Base-by-base conservation (phyloP, 371 early-diverging fungal species). In the Syncephalastrum racemosum region DNA sequence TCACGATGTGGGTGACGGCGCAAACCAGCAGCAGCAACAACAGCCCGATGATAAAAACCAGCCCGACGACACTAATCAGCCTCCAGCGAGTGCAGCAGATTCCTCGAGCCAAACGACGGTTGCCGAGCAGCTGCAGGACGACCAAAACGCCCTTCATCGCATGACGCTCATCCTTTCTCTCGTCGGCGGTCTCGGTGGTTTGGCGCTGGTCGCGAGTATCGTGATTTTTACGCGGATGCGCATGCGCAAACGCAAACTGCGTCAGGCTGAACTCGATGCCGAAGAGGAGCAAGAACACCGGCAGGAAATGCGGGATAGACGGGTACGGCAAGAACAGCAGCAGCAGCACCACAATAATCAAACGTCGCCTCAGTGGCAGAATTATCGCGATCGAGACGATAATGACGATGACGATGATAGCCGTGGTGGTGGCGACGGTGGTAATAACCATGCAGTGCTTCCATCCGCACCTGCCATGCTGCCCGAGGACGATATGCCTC, bases 81-180 rank as follows among this genome's bases (percentile, higher is more conserved):
- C 36, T 0, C 36, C 5, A 31, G 36, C 36, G 10, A 31, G 36
- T 8, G 36, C 36, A 31, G 36, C 36, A 10, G 36, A 31, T 31
- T 31, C 18, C n/a, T 24, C 23, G 18, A 40, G 56, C 19, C 46
- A 59, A 25, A 50, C n/a, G 7, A 53, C 48, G n/a, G 36, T 64
- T 5, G 56, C 42, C 20, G 51, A 52, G 18, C 64, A 64, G 25
- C 39, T 64, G 27, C 42, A 55, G 45, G 60, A 59, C 22, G 64
- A 64, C 45, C 64, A 64, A 31, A 57, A 47, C 8, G 64, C 64
- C 20, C 46, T 64, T 13, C 42, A 49, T 20, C 64, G 64, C 1
- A 59, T 64, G 64, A 50, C 59, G n/a, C 59, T 53, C n/a, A 64
- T 59, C 36, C 53, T 64, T 4, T 59, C 64, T 2, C 49, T 64